phyloP scores from a whole-genome alignment of 2,329 filamentous ascomycete genomes.

The Endoconidiophora laricicola region DNA sequence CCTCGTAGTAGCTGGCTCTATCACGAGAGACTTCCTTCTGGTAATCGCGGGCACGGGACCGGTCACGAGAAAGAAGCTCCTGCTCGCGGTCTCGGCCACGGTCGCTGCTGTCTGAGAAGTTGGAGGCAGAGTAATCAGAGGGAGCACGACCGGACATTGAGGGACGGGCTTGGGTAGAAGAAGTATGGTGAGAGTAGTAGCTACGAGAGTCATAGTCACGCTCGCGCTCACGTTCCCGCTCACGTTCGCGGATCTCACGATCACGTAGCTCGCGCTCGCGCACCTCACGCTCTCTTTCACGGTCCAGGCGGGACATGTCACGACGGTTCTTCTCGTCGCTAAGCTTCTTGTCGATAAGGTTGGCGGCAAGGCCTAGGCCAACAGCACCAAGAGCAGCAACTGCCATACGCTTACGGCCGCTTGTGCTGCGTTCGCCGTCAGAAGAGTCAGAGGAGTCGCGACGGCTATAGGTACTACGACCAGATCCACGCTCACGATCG shows the following conservation, averaged over 20 bases:
- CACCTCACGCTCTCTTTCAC: neutral
- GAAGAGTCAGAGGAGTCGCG: slow-evolving; percentile 7
- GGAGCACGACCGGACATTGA: neutral
- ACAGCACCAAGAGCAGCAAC: slow-evolving; percentile 37
- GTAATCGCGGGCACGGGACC: slow-evolving; percentile 10
- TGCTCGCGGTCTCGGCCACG: slow-evolving; percentile 8
- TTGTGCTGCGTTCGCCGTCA: slow-evolving; percentile 13
- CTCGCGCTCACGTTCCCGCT: neutral
- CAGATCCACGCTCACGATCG: slow-evolving; percentile 16
- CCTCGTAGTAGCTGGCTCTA: slow-evolving; percentile 7
- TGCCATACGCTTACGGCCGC: slow-evolving; percentile 18
- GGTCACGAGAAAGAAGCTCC: slow-evolving; percentile 5
- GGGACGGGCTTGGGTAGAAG: neutral
- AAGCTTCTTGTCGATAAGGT: slow-evolving; percentile 29
- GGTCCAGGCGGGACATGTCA: slow-evolving; percentile 14
- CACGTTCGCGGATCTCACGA: slow-evolving; percentile 2
- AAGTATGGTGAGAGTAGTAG: neutral
- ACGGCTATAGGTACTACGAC: slow-evolving; percentile 19
- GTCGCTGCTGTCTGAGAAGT: slow-evolving; percentile 4
- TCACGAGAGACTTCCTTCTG: slow-evolving; percentile 10
- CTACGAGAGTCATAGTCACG: slow-evolving; percentile 2
- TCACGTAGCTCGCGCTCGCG: slow-evolving; percentile 1
- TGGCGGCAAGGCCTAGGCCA: slow-evolving; percentile 37
- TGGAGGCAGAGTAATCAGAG: neutral
- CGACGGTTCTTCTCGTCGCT: slow-evolving; percentile 22